These are phyloP conservation scores for Hymenoscyphus linearis DNA, from an alignment of 2,329 filamentous ascomycete species.

Conservation along the genomic window DNA sequence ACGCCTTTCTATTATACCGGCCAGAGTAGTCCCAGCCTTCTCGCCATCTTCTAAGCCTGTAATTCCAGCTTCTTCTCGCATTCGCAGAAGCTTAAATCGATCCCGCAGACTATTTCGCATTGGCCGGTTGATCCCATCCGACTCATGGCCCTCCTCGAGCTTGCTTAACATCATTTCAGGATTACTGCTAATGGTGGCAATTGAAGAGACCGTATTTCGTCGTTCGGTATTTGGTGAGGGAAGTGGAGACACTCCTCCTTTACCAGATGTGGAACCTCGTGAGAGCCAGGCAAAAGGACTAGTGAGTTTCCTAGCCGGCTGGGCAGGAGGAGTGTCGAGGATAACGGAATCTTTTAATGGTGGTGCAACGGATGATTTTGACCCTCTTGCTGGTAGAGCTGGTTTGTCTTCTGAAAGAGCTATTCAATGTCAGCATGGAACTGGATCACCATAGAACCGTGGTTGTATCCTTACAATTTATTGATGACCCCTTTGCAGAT, in stretches of 20 bases:
- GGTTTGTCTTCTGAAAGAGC: slow-evolving; percentile 20
- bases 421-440: slow-evolving; percentile 18
- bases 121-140: slow-evolving; percentile 44
- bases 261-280: slow-evolving; percentile 55
- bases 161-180: slow-evolving; percentile 73
- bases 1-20: slow-evolving; percentile 37
- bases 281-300: slow-evolving; percentile 86
- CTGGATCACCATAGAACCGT: not conserved
- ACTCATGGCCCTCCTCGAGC: slow-evolving; percentile 73
- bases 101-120: slow-evolving; percentile 65
- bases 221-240: slow-evolving; percentile 37
- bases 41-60: slow-evolving; percentile 46
- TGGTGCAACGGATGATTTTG: slow-evolving; percentile 43
- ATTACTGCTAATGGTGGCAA: slow-evolving; percentile 74
- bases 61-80: slow-evolving; percentile 66
- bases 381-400: slow-evolving; percentile 23
- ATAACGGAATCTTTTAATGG: slow-evolving; percentile 18
- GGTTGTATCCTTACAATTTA: slow-evolving; percentile 15
- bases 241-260: slow-evolving; percentile 47
- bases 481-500: slow-evolving; percentile 7
- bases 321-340: slow-evolving; percentile 16
- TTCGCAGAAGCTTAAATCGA: slow-evolving; percentile 70
- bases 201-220: slow-evolving; percentile 74
- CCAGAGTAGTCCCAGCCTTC: slow-evolving; percentile 36
- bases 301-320: slow-evolving; percentile 65